Conservation (phyloP, 2,329 filamentous ascomycete genomes). For the Nothophaeocryptopus gaeumannii region DNA sequence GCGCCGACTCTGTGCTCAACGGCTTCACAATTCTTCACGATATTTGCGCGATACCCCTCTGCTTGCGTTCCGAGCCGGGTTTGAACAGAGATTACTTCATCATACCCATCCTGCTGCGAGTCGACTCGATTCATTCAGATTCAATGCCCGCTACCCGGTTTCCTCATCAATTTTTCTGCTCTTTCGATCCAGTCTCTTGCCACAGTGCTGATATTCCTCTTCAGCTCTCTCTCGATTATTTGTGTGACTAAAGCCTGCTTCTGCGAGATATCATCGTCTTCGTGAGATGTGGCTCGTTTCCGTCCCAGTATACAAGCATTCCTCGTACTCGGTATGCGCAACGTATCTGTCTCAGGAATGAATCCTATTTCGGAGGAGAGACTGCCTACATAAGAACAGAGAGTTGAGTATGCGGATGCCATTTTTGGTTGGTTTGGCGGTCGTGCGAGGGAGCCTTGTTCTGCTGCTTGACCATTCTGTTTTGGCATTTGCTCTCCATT, state of each 20-base stretch:
- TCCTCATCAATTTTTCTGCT: conserved; percentile 47
- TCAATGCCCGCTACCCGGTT: conserved; percentile 46
- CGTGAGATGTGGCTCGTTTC: conserved; percentile 14
- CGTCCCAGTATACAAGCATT: conserved; percentile 80
- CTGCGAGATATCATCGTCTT: background rate
- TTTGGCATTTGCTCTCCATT: background rate
- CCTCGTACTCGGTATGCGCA: conserved; percentile 88
- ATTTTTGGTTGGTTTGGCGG: conserved; percentile 34
- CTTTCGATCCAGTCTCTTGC: conserved; percentile 53
- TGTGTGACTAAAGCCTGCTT: conserved; percentile 45
- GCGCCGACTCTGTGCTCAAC: too few relatives aligned
- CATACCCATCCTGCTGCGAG: too few relatives aligned
- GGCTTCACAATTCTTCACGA: too few relatives aligned
- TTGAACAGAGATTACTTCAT: background rate
- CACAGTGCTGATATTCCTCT: conserved; percentile 44
- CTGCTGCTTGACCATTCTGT: conserved; percentile 27
- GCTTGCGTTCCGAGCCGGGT: too few relatives aligned
- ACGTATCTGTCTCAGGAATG: conserved; percentile 74
- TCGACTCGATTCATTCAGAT: background rate
- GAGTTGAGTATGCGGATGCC: conserved; percentile 74
- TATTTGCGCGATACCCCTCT: too few relatives aligned
- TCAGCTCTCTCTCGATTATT: conserved; percentile 57
- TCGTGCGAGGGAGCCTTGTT: conserved; percentile 35
- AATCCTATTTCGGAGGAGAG: conserved; percentile 73
- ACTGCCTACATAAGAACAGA: conserved; percentile 73